Conservation (phyloP, 768 basidiomycete genomes). For the Tricholoma terreum region DNA sequence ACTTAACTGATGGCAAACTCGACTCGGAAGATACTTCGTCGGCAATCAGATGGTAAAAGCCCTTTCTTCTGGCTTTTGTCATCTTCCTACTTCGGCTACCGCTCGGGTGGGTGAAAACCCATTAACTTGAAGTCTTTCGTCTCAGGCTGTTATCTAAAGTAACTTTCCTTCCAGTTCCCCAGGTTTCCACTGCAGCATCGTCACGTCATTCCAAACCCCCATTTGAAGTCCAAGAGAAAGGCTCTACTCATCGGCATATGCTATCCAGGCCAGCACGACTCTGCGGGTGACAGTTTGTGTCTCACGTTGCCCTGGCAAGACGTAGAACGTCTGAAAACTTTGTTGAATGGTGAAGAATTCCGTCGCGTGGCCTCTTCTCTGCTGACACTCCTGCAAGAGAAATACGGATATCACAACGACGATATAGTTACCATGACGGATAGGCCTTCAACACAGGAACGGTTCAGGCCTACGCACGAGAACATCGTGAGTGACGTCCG, state of each 20-base stretch:
- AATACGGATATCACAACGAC: not conserved
- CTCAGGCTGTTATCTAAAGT: not conserved
- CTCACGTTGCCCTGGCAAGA: not conserved
- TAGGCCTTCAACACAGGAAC: not conserved
- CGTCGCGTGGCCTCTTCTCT: not conserved
- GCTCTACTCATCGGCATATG: slow-evolving; percentile 2
- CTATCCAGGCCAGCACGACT: not conserved
- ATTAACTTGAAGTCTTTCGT: not conserved
- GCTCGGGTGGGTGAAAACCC: not conserved
- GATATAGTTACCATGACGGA: not conserved
- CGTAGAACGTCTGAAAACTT: not conserved
- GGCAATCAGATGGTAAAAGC: not conserved
- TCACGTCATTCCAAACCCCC: not conserved
- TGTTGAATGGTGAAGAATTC: not conserved
- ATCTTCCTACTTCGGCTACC: not conserved
- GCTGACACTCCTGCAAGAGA: not conserved
- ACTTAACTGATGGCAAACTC: not conserved
- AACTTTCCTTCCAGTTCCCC: not conserved
- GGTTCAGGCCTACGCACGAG: not conserved
- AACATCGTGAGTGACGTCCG: not conserved
- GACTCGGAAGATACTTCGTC: not conserved
- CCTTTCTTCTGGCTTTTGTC: not conserved
- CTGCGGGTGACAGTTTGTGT: not conserved
- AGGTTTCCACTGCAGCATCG: not conserved
- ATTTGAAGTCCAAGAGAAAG: not conserved